Base-by-base conservation (phyloP, 2,329 filamentous ascomycete species). In the Epichloe hybrida region DNA sequence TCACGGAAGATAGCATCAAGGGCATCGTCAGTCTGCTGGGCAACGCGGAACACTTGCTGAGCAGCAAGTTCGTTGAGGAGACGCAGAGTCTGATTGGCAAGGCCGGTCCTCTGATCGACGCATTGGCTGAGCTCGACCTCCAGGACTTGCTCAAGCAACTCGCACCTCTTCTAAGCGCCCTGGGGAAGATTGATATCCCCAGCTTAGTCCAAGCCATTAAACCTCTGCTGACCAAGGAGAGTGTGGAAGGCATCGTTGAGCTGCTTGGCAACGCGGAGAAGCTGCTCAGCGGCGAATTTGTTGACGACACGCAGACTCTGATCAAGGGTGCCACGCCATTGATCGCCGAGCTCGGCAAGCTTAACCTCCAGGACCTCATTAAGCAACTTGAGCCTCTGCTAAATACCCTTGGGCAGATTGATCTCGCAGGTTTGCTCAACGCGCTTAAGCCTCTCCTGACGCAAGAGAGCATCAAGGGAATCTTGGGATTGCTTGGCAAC, bases 1-100 rank as follows among this genome's bases (percentile, higher is more conserved):
- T 67, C 4, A 65, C 61, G 0, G 57, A 59, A 36, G 58, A 66
- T 1, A 61, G 59, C 0, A 57, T 66, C 35, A 56, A 64, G 1
- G 61, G 64, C 5, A 54, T 67, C 15, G 54, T 69, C 5, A 62
- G 61, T 12, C 52, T 70, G 0, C 56, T 69, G 4, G 58, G 62
- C 6, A 62, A 69, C 36, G 61, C 66, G 0, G 57, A 63, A 40
- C 44, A 56, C 3, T 58, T 66, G 0, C 54, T 70, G 0, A 64
- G 61, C 5, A 53, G 62, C 5, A 56, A 65, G 0, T 63, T 63
- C 0, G 56, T 71, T 35, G 57, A 62, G 20, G 63, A 64, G 2
- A 55, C 68, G 2, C 56, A 64, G 4, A 54, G 53, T 15, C 54
- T 70, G 3, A 55, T 70, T 13, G 54, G 54, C 0, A 66, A 68